Evolutionary conservation across 2,329 filamentous ascomycete species (phyloP).

Genomic region (Helotiales sp.): DNA sequence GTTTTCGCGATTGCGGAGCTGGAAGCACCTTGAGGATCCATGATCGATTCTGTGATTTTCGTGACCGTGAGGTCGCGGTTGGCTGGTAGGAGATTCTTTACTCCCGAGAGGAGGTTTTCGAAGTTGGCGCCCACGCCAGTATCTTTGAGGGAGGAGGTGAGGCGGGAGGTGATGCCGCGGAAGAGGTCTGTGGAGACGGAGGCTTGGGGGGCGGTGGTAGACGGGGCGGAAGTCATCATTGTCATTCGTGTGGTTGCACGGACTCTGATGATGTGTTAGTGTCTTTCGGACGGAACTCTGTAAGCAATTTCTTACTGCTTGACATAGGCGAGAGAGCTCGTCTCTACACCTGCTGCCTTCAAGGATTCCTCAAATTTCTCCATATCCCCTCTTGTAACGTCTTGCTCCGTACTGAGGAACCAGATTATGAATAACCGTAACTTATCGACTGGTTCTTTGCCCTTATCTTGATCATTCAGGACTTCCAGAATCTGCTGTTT

Average conservation of each 20-base stretch:
- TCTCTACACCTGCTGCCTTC: constrained; percentile 72
- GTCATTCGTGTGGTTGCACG: constrained; percentile 97
- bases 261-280: constrained; percentile 53
- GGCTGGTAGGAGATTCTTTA: constrained; percentile 96
- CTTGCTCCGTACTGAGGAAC: constrained; percentile 91
- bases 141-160: constrained; percentile 93
- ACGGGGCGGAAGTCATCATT: constrained; percentile 85
- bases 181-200: constrained; percentile 75
- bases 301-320: constrained; percentile 63
- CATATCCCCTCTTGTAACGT: constrained; percentile 80
- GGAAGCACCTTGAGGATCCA: constrained; percentile 89
- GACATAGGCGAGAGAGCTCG: constrained; percentile 78
- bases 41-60: constrained; percentile 96
- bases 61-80: constrained; percentile 96
- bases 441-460: constrained; percentile 83
- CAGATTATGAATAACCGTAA: constrained; percentile 94
- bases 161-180: constrained; percentile 84
- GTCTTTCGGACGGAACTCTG: constrained; percentile 2
- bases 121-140: constrained; percentile 84
- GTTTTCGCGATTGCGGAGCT: constrained; percentile 94
- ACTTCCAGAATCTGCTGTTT: constrained; percentile 87
- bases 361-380: constrained; percentile 84
- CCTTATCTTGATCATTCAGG: constrained; percentile 78
- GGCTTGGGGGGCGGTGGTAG: constrained; percentile 55
- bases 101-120: constrained; percentile 89